A percentile compares a stretch with the other conserved stretches of the same genome.
phyloP scores from a whole-genome alignment of 148 eudicot genomes.

The Camellia japonica region DNA sequence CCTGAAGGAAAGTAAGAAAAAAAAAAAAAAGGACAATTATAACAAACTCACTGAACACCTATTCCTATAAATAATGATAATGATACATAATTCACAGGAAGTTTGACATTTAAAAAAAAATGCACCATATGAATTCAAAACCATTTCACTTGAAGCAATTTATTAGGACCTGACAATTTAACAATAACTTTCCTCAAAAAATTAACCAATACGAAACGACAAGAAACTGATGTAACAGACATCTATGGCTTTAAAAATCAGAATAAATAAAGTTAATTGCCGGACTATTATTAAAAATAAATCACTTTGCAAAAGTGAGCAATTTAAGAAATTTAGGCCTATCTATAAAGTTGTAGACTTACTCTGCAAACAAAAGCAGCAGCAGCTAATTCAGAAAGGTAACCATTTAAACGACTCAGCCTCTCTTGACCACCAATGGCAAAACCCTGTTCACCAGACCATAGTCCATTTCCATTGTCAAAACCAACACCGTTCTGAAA shows the following conservation, averaged over 20 bases:
- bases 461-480: slow-evolving; percentile 72
- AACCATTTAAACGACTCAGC: slow-evolving; percentile 66
- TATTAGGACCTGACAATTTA: background rate
- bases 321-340: background rate
- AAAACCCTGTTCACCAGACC: slow-evolving; percentile 86
- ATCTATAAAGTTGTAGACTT: slow-evolving; percentile 25
- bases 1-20: slow-evolving; percentile 37
- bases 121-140: background rate
- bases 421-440: slow-evolving; percentile 94
- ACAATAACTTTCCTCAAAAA: background rate
- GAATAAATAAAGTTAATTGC: background rate
- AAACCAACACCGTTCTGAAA: slow-evolving; percentile 96
- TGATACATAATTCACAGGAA: background rate
- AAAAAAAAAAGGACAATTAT: background rate
- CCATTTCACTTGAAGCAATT: background rate
- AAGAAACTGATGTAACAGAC: background rate
- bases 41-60: slow-evolving; percentile 69
- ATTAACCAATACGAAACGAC: background rate
- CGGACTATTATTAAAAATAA: background rate
- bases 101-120: background rate
- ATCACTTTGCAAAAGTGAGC: background rate
- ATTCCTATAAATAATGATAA: slow-evolving; percentile 39
- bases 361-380: slow-evolving; percentile 97
- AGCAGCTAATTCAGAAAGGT: slow-evolving; percentile 90
- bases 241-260: background rate